phyloP scores from a whole-genome alignment of 2,329 filamentous ascomycete genomes.

The Westerdykella sp. region DNA sequence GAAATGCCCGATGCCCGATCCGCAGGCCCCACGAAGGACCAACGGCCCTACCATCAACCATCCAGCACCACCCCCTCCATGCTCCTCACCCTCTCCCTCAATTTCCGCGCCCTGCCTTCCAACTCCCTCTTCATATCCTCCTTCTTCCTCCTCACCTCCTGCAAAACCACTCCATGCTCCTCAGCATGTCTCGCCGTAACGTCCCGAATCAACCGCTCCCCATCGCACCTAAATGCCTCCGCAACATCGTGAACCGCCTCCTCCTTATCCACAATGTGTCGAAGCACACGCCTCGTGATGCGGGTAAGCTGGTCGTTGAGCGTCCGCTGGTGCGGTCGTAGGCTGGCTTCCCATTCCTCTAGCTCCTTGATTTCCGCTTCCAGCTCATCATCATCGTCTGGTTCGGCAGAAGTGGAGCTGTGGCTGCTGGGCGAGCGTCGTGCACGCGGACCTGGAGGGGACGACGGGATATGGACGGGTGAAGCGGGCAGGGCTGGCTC shows the following conservation, averaged over 20 bases:
- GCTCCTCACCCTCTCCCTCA: too few species aligned
- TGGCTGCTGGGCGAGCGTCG: slow-evolving; percentile 18
- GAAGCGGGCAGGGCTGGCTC: not conserved
- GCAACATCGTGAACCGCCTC: slow-evolving; percentile 40
- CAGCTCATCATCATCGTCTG: slow-evolving; percentile 9
- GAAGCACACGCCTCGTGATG: slow-evolving; percentile 40
- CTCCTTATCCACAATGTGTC: slow-evolving; percentile 44
- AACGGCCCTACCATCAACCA: too few species aligned
- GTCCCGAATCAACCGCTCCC: slow-evolving; percentile 39
- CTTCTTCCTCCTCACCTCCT: slow-evolving; percentile 20
- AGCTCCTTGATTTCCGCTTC: slow-evolving; percentile 19
- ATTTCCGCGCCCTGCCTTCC: too few species aligned
- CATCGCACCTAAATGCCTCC: slow-evolving; percentile 41
- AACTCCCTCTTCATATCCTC: slow-evolving; percentile 4
- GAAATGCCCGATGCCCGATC: too few species aligned
- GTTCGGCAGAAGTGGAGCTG: slow-evolving; percentile 23
- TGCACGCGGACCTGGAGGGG: slow-evolving; percentile 14
- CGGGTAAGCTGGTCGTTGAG: slow-evolving; percentile 36
- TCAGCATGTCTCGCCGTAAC: slow-evolving; percentile 38
- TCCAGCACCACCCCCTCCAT: too few species aligned
- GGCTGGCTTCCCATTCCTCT: slow-evolving; percentile 34
- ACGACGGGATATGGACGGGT: slow-evolving; percentile 15
- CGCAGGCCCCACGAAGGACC: too few species aligned
- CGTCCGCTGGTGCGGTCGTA: slow-evolving; percentile 36
- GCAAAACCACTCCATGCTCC: slow-evolving; percentile 27